phyloP scores from a whole-genome alignment of 352 stramenopile species.

The Phytophthora fragariae region DNA sequence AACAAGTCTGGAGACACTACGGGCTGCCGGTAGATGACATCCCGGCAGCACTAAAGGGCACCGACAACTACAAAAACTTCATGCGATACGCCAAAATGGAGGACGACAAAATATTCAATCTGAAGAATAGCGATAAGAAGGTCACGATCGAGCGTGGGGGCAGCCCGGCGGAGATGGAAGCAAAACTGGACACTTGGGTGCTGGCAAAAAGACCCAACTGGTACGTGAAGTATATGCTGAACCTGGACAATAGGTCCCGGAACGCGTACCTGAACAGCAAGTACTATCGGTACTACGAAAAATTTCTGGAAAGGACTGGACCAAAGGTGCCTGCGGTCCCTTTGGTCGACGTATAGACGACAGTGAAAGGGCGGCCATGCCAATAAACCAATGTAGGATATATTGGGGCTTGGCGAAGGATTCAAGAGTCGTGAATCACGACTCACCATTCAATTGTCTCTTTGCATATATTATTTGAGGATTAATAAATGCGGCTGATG shows the following conservation, averaged over 20 bases:
- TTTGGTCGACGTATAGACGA: too few relatives aligned
- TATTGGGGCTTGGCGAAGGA: too few relatives aligned
- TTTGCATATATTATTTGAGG: too few relatives aligned
- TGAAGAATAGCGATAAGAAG: background rate
- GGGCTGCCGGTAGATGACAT: constrained; percentile 4
- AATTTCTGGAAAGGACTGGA: constrained; percentile 4
- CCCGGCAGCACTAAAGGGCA: constrained; percentile 10
- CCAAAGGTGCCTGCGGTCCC: background rate
- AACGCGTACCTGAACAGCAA: background rate
- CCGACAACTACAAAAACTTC: constrained; percentile 18
- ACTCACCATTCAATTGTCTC: too few relatives aligned
- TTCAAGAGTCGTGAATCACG: too few relatives aligned
- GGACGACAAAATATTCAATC: constrained; percentile 16
- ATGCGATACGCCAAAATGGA: constrained; percentile 24
- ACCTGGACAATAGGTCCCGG: constrained; percentile 2
- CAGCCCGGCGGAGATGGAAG: constrained; percentile 7
- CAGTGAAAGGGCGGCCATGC: background rate
- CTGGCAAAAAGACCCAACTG: background rate
- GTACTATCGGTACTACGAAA: constrained; percentile 13
- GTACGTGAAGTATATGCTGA: constrained; percentile 17
- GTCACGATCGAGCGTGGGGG: background rate
- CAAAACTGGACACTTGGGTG: constrained; percentile 21
- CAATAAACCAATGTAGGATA: too few relatives aligned
- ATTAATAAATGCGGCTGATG: too few relatives aligned
- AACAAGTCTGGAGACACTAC: constrained; percentile 3